Percentiles rank a stretch among this genome's conserved stretches.
Conservation (phyloP, 371 early-diverging fungal species). For the Mortierella sp. region DNA sequence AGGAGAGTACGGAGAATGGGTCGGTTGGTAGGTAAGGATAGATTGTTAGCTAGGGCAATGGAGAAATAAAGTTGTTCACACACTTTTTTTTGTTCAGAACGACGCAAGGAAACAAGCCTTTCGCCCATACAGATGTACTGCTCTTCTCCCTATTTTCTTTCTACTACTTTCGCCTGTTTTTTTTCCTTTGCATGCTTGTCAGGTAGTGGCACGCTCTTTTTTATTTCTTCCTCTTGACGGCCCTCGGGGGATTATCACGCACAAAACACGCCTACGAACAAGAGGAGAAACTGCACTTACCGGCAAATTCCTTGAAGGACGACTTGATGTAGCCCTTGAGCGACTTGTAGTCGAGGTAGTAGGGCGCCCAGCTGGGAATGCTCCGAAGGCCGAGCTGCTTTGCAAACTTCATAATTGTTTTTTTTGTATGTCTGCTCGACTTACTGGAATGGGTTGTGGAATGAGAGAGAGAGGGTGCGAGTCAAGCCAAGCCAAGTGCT, state of each 20-base stretch:
- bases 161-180: no score
- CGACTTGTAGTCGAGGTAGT: conserved; percentile 70
- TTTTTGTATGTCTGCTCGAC: not conserved
- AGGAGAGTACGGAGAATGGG: no score
- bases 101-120: not conserved
- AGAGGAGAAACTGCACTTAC: conserved; percentile 6
- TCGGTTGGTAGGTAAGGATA: not conserved
- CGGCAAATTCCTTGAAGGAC: conserved; percentile 45
- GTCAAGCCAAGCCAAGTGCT: not conserved
- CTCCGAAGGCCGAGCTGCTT: conserved; percentile 71
- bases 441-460: not conserved
- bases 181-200: no score
- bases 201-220: no score
- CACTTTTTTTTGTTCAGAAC: not conserved
- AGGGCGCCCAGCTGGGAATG: conserved; percentile 68
- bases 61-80: not conserved
- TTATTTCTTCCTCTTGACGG: not conserved
- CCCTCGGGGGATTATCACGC: not conserved
- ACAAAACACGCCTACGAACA: not conserved
- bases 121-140: not conserved
- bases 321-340: conserved; percentile 65
- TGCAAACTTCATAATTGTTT: conserved; percentile 68
- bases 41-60: not conserved
- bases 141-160: no score
- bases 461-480: not conserved